Evolutionary conservation across 139 green algal species (phyloP).

Genomic region (Micractinium sp.): DNA sequence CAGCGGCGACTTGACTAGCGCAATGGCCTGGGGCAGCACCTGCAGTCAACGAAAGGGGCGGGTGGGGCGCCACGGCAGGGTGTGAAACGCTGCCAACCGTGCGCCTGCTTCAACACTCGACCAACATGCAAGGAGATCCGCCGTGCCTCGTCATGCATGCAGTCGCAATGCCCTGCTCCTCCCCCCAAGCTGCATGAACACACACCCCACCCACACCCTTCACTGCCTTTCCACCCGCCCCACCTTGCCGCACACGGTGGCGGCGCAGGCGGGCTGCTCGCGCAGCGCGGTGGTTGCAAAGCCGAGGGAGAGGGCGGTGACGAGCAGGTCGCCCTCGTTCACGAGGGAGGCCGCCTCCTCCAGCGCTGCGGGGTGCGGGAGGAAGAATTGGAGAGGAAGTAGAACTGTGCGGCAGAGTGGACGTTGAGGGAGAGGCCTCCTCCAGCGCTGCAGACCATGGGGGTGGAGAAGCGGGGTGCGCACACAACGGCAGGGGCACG

Average conservation of each 20-base stretch:
- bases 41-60: background rate
- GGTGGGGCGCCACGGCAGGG: background rate
- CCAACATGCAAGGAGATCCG: too few species aligned
- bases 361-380: slow-evolving; percentile 27
- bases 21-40: slow-evolving; percentile 67
- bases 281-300: slow-evolving; percentile 70
- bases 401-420: too few species aligned
- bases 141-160: too few species aligned
- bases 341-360: slow-evolving; percentile 68
- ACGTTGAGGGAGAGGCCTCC: too few species aligned
- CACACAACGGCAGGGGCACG: background rate
- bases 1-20: slow-evolving; percentile 80
- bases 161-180: too few species aligned
- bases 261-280: slow-evolving; percentile 40
- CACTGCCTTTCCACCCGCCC: background rate
- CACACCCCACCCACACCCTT: background rate
- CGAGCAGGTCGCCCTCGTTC: slow-evolving; percentile 79
- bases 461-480: background rate
- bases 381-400: background rate
- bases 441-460: too few species aligned
- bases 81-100: too few species aligned
- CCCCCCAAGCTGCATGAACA: background rate
- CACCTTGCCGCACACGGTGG: slow-evolving; percentile 49
- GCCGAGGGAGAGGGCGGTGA: slow-evolving; percentile 75
- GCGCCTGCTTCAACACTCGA: too few species aligned